A percentile compares a stretch with the other conserved stretches of the same genome.
Conservation (phyloP, 2,329 filamentous ascomycete species). For the Aureobasidium namibiae region DNA sequence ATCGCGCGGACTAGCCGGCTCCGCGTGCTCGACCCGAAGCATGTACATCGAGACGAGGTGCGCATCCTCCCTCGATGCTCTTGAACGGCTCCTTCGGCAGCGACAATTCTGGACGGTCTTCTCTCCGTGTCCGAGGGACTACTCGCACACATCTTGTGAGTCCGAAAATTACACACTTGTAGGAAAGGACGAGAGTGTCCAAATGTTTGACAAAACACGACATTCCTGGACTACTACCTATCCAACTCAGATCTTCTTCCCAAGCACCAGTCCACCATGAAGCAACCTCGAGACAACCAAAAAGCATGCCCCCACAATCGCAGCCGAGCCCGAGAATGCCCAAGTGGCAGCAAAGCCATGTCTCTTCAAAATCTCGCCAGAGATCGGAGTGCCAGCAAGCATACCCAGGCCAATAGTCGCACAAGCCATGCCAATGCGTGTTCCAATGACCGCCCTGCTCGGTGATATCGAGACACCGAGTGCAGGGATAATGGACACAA, state of each 20-base stretch:
- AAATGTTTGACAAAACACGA: too few relatives aligned
- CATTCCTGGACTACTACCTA: too few relatives aligned
- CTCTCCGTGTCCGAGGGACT: neutral
- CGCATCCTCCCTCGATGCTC: neutral
- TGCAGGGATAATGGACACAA: slow-evolving; percentile 26
- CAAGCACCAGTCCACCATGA: neutral
- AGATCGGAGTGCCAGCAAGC: slow-evolving; percentile 28
- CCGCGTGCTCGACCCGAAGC: neutral
- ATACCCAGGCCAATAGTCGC: slow-evolving; percentile 25
- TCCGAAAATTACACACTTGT: too few relatives aligned
- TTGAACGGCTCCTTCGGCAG: neutral
- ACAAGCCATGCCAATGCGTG: slow-evolving; percentile 28
- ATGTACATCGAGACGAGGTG: neutral
- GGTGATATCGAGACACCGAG: slow-evolving; percentile 26
- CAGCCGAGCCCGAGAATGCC: neutral
- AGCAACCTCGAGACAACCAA: neutral
- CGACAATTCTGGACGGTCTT: neutral
- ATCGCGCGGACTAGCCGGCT: neutral
- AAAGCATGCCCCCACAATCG: neutral
- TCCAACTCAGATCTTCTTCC: neutral
- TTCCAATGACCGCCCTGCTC: slow-evolving; percentile 25
- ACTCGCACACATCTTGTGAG: too few relatives aligned
- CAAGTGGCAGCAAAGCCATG: slow-evolving; percentile 3
- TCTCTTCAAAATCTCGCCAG: slow-evolving; percentile 25
- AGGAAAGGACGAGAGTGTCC: too few relatives aligned